phyloP scores from a whole-genome alignment of 306 rosid species.

The Prunus padus region DNA sequence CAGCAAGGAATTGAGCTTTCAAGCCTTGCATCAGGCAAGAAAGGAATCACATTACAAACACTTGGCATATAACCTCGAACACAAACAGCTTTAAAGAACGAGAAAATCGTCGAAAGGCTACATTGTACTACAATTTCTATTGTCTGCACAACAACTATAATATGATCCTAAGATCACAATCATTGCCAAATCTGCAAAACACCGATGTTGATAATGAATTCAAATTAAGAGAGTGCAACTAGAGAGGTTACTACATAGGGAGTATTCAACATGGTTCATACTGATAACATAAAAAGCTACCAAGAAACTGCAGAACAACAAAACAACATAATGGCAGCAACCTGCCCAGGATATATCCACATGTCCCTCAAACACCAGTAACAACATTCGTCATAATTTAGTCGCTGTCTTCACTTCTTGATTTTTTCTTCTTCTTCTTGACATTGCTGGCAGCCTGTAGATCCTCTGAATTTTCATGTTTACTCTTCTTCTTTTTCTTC shows the following conservation, averaged over 20 bases:
- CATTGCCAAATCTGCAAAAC: background rate
- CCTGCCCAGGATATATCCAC: slow-evolving; percentile 25
- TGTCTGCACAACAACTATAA: background rate
- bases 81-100: background rate
- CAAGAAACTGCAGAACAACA: background rate
- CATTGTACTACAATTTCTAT: background rate
- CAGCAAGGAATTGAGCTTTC: background rate
- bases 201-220: background rate
- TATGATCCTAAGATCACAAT: background rate
- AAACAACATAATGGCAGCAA: slow-evolving; percentile 1
- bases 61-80: background rate
- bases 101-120: background rate
- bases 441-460: slow-evolving; percentile 36
- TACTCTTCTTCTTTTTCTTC: slow-evolving; percentile 61
- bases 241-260: background rate
- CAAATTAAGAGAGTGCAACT: slow-evolving; percentile 2
- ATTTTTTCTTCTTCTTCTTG: slow-evolving; percentile 72
- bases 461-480: slow-evolving; percentile 43
- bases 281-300: slow-evolving; percentile 5
- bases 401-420: slow-evolving; percentile 46
- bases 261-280: background rate
- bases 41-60: background rate
- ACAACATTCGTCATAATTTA: slow-evolving; percentile 10
- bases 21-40: background rate
- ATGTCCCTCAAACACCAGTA: background rate